Evolutionary conservation across 345 rosid species (phyloP).

Genomic region (Microthlaspi erraticum): DNA sequence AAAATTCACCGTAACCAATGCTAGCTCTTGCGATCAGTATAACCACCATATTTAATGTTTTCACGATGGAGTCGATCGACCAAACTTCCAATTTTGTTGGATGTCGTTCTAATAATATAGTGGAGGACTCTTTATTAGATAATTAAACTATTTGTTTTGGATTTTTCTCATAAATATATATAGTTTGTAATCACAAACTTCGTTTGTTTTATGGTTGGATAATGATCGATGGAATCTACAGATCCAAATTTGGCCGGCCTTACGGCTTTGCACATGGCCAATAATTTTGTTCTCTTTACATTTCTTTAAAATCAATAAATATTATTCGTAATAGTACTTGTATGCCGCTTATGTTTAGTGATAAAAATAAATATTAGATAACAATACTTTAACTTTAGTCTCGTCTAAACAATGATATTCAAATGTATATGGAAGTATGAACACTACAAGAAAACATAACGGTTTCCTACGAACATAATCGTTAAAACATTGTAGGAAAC

Average conservation of each 20-base stretch:
- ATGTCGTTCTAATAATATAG: slow-evolving; percentile 10
- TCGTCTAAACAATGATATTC: neutral
- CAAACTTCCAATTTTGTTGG: slow-evolving; percentile 32
- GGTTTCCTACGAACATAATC: too few species aligned
- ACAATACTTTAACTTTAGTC: neutral
- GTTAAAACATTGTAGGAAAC: too few species aligned
- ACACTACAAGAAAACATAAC: too few species aligned
- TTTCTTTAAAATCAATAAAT: neutral
- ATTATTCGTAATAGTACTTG: slow-evolving; percentile 3
- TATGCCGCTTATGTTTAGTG: neutral
- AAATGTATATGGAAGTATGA: too few species aligned
- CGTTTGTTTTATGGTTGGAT: slow-evolving; percentile 26
- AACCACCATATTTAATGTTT: neutral
- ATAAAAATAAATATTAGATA: neutral
- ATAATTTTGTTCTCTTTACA: slow-evolving; percentile 21
- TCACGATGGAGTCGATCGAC: neutral
- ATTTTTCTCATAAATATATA: slow-evolving; percentile 1
- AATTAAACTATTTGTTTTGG: slow-evolving; percentile 9
- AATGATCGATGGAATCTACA: slow-evolving; percentile 35
- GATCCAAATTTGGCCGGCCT: slow-evolving; percentile 35
- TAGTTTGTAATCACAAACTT: slow-evolving; percentile 7
- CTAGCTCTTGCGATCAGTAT: too few species aligned
- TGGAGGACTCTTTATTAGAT: slow-evolving; percentile 10
- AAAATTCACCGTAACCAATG: too few species aligned
- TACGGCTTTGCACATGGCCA: slow-evolving; percentile 38